A percentile compares a stretch with the other conserved stretches of the same genome.
phyloP scores from a whole-genome alignment of 306 rosid genomes.

The Dryas drummondii region DNA sequence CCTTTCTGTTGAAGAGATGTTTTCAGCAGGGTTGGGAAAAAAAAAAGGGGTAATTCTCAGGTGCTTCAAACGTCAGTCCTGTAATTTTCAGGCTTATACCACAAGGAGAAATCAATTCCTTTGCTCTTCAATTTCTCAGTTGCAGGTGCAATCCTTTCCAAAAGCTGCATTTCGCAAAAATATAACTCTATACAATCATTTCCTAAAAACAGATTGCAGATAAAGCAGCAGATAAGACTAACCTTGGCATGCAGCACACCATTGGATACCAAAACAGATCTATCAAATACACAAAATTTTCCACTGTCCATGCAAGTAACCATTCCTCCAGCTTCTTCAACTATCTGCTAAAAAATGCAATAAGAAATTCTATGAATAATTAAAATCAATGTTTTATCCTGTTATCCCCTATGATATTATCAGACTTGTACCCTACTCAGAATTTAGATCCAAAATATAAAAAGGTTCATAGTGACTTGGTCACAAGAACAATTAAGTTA shows the following conservation, averaged over 20 bases:
- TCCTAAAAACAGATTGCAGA: neutral
- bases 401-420: no score
- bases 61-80: constrained; percentile 58
- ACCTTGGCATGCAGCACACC: constrained; percentile 75
- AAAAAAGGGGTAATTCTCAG: neutral
- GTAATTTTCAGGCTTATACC: constrained; percentile 89
- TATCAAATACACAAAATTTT: constrained; percentile 83
- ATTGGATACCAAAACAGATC: constrained; percentile 89
- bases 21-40: neutral
- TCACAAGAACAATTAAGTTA: no score
- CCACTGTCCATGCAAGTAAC: constrained; percentile 93
- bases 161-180: constrained; percentile 51
- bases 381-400: neutral
- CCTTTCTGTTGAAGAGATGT: constrained; percentile 12
- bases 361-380: neutral
- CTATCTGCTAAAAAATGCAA: constrained; percentile 51
- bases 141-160: constrained; percentile 81
- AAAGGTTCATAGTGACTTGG: no score
- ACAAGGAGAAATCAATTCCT: constrained; percentile 73
- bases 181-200: neutral
- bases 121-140: constrained; percentile 70
- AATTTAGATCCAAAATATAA: no score
- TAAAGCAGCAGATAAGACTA: constrained; percentile 21
- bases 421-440: no score
- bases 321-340: constrained; percentile 91